Conservation (phyloP, 495 filamentous ascomycete genomes). For the Corynascus novoguineensis region DNA sequence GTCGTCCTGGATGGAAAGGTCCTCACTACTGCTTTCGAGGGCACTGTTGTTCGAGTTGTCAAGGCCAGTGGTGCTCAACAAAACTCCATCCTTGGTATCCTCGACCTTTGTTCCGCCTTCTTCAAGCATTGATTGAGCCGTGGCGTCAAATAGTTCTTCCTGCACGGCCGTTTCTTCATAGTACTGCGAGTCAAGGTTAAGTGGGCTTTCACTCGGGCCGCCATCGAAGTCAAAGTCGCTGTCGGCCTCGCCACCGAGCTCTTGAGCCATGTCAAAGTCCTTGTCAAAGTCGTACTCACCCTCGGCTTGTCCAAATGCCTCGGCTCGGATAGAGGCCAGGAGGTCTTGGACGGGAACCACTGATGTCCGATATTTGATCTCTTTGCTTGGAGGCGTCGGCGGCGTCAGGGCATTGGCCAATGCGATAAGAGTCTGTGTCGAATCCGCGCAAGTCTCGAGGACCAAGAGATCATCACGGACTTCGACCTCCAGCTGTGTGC, state of each 20-base stretch:
- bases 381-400: constrained; percentile 71
- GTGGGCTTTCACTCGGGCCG: constrained; percentile 30
- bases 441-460: constrained; percentile 93
- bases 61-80: constrained; percentile 56
- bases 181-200: constrained; percentile 38
- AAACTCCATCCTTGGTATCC: constrained; percentile 52
- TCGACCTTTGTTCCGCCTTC: constrained; percentile 36
- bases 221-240: constrained; percentile 35
- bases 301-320: constrained; percentile 62
- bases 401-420: constrained; percentile 77
- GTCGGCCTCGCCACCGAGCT: constrained; percentile 30
- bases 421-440: constrained; percentile 83
- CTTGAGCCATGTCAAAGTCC: constrained; percentile 44
- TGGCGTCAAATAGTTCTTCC: constrained; percentile 40
- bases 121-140: constrained; percentile 29
- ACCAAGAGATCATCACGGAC: constrained; percentile 79
- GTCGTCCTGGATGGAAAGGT: constrained; percentile 69
- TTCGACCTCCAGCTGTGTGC: constrained; percentile 70
- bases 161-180: constrained; percentile 32
- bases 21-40: constrained; percentile 28
- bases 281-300: constrained; percentile 53
- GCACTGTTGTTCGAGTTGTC: constrained; percentile 43
- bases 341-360: constrained; percentile 81
- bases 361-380: constrained; percentile 80
- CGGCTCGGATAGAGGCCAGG: constrained; percentile 80